Evolutionary conservation across 2,329 filamentous ascomycete genomes (phyloP).

Genomic region (Fusarium sp.): DNA sequence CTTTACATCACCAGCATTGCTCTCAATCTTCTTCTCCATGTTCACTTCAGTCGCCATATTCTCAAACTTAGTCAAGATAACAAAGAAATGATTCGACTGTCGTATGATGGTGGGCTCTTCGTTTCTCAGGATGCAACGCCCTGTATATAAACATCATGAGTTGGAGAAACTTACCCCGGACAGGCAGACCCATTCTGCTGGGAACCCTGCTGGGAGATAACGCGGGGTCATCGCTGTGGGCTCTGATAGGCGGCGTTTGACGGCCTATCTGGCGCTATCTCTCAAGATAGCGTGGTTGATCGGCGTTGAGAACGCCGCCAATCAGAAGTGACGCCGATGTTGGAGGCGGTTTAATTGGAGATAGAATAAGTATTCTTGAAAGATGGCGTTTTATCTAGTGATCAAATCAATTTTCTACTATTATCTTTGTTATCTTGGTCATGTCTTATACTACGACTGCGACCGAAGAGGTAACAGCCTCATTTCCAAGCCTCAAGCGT

Average conservation of each 20-base stretch:
- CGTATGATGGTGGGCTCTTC: background rate
- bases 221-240: background rate
- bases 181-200: background rate
- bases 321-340: background rate
- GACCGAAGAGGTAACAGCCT: background rate
- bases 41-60: background rate
- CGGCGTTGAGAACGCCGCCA: constrained; percentile 4
- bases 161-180: background rate
- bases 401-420: too few relatives aligned
- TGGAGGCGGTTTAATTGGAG: background rate
- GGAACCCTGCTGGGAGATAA: background rate
- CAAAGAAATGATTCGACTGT: fast-evolving
- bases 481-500: background rate
- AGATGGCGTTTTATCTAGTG: too few relatives aligned
- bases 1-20: background rate
- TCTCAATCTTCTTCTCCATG: background rate
- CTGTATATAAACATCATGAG: background rate
- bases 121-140: background rate
- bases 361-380: background rate
- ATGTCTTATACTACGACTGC: background rate
- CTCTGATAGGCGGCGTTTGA: background rate
- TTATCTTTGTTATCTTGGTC: background rate
- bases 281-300: background rate
- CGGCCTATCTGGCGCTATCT: constrained; percentile 7
- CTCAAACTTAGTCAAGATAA: fast-evolving